Evolutionary conservation across 108 stramenopile species (phyloP).

Genomic region (Nitzschia inconspicua): DNA sequence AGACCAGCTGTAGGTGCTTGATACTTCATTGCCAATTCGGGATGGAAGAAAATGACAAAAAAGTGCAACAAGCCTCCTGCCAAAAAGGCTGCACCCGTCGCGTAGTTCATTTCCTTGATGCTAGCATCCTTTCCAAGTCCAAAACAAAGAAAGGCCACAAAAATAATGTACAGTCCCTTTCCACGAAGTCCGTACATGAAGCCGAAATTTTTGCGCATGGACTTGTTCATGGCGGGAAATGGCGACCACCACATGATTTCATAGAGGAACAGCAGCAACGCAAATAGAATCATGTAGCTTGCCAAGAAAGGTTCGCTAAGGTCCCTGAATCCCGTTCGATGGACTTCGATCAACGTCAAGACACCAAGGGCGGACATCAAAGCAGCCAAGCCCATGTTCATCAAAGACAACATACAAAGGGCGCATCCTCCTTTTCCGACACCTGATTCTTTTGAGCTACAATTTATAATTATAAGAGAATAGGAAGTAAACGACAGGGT

Average conservation of each 20-base stretch:
- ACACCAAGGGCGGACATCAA: constrained; percentile 79
- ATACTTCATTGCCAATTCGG: constrained; percentile 53
- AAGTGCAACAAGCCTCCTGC: constrained; percentile 57
- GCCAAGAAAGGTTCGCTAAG: constrained; percentile 71
- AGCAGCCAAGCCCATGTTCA: constrained; percentile 65
- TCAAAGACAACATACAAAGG: constrained; percentile 40
- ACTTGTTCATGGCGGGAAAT: constrained; percentile 55
- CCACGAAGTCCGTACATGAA: constrained; percentile 85
- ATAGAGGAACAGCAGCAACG: constrained; percentile 68
- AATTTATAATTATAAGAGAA: not conserved
- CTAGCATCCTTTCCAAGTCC: constrained; percentile 57
- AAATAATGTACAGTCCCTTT: constrained; percentile 77
- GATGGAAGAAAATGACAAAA: constrained; percentile 50
- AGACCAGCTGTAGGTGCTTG: constrained; percentile 69
- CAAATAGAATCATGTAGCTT: constrained; percentile 83
- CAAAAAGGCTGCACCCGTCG: constrained; percentile 56
- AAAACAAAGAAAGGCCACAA: constrained; percentile 82
- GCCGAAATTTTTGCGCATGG: constrained; percentile 81
- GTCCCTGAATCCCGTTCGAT: constrained; percentile 19
- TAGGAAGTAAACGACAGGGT: not conserved
- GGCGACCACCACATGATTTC: constrained; percentile 86
- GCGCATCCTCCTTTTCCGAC: constrained; percentile 6
- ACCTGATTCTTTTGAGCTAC: not conserved
- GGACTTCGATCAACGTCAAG: constrained; percentile 57
- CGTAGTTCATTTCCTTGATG: constrained; percentile 43